phyloP scores from a whole-genome alignment of 495 filamentous ascomycete genomes.

The Aspergillus carlsbadensis region DNA sequence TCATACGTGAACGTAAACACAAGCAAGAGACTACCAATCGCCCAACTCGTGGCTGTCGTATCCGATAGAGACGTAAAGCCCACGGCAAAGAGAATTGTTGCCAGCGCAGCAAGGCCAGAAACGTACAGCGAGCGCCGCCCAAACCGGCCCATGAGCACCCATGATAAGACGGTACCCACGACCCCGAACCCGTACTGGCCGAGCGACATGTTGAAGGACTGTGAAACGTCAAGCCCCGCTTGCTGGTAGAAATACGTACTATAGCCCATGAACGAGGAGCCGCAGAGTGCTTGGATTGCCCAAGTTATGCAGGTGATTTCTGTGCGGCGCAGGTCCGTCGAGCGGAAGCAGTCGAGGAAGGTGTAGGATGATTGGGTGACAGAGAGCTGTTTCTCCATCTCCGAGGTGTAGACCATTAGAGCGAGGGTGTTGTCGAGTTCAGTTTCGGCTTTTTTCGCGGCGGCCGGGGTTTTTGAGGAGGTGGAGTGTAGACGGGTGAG shows the following conservation, averaged over 20 bases:
- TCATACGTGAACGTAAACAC: slow-evolving; percentile 13
- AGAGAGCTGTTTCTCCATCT: neutral
- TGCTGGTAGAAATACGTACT: slow-evolving; percentile 13
- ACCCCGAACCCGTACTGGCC: slow-evolving; percentile 9
- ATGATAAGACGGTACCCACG: slow-evolving; percentile 6
- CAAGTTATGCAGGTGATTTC: slow-evolving; percentile 14
- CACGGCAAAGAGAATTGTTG: neutral
- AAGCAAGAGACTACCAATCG: slow-evolving; percentile 1
- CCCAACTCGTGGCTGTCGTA: neutral
- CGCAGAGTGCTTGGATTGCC: slow-evolving; percentile 15
- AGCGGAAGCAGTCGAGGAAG: slow-evolving; percentile 4
- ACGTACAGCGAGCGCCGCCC: slow-evolving; percentile 5
- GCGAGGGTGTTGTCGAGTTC: slow-evolving; percentile 65
- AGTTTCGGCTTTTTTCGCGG: slow-evolving; percentile 50
- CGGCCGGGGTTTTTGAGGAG: slow-evolving; percentile 13
- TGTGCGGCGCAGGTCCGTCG: neutral
- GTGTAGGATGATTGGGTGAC: neutral
- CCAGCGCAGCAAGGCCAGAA: neutral
- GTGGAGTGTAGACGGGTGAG: slow-evolving; percentile 48
- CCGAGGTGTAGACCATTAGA: slow-evolving; percentile 50
- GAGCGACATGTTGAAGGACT: slow-evolving; percentile 14
- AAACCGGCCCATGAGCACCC: slow-evolving; percentile 7
- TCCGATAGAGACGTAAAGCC: slow-evolving; percentile 1
- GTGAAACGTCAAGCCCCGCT: slow-evolving; percentile 5
- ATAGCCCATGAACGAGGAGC: slow-evolving; percentile 15